Conservation (phyloP, 192 early-diverging fungal species). For the Coemansia sp. region DNA sequence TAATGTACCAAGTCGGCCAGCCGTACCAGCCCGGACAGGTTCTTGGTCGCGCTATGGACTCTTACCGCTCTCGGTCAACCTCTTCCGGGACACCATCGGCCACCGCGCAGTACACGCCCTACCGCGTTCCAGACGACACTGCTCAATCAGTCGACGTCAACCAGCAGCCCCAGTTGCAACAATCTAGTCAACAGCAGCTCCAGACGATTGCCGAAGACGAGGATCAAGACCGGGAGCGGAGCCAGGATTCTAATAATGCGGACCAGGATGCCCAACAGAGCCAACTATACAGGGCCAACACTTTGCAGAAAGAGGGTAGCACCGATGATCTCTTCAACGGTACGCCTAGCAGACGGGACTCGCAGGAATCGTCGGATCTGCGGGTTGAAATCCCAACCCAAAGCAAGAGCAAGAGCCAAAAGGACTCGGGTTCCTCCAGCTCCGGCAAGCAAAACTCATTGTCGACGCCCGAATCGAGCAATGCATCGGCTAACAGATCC, state of each 20-base stretch:
- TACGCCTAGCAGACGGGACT: slow-evolving; percentile 8
- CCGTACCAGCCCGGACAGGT: slow-evolving; percentile 55
- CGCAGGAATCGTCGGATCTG: slow-evolving; percentile 23
- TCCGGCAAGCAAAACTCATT: slow-evolving; percentile 18
- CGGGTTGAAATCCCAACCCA: slow-evolving; percentile 40
- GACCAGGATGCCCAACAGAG: neutral
- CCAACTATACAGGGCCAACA: neutral
- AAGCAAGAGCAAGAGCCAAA: slow-evolving; percentile 1
- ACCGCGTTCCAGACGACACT: slow-evolving; percentile 50
- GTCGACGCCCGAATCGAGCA: slow-evolving; percentile 21
- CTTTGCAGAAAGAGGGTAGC: neutral
- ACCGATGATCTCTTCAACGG: neutral
- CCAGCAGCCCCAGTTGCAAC: slow-evolving; percentile 22
- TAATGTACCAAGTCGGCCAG: slow-evolving; percentile 50
- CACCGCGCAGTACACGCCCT: slow-evolving; percentile 48
- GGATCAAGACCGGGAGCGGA: slow-evolving; percentile 12
- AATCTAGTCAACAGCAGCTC: slow-evolving; percentile 11
- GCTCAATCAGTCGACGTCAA: slow-evolving; percentile 29
- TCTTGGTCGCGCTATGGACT: slow-evolving; percentile 38
- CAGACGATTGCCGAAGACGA: slow-evolving; percentile 53
- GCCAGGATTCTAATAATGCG: slow-evolving; percentile 4
- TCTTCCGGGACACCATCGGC: neutral
- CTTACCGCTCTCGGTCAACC: slow-evolving; percentile 40
- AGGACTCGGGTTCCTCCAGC: neutral
- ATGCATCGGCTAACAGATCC: neutral